Evolutionary conservation across 2,329 filamentous ascomycete species (phyloP).

Genomic region (Aspergillus novofumigatus): DNA sequence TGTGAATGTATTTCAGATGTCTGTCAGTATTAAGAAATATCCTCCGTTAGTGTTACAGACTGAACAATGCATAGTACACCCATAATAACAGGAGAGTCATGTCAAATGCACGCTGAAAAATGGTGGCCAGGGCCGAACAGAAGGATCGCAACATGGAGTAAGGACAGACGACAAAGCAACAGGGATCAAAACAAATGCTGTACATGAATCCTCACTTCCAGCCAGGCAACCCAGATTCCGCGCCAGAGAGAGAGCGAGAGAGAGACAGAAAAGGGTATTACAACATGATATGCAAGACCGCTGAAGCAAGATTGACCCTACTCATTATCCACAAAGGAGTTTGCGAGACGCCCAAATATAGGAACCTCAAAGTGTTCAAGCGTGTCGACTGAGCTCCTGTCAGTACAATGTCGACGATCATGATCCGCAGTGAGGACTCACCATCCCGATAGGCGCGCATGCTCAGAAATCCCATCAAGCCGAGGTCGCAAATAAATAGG

Average conservation of each 20-base stretch:
- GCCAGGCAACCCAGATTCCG: neutral
- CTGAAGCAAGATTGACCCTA: constrained; percentile 25
- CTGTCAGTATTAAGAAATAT: neutral
- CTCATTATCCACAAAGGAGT: constrained; percentile 87
- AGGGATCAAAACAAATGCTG: neutral
- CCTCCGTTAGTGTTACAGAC: neutral
- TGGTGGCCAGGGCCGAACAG: neutral
- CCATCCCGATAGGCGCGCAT: constrained; percentile 81
- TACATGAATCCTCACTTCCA: neutral
- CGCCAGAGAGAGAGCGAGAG: neutral
- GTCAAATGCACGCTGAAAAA: neutral
- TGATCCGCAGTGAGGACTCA: constrained; percentile 33
- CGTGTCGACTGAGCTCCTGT: constrained; percentile 51
- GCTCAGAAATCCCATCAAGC: constrained; percentile 70
- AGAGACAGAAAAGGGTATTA: neutral
- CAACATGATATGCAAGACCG: neutral
- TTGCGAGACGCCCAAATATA: constrained; percentile 79
- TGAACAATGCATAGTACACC: neutral
- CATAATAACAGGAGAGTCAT: neutral
- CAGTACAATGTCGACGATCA: constrained; percentile 1
- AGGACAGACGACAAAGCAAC: neutral
- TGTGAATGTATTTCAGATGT: neutral
- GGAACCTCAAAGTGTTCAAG: constrained; percentile 75
- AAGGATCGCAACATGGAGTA: no score
- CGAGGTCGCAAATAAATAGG: constrained; percentile 71